Evolutionary conservation across 78 protist species (phyloP), one percentile per base, ranked within the genome.

Genomic region (Dictyostelium citrinum): DNA sequence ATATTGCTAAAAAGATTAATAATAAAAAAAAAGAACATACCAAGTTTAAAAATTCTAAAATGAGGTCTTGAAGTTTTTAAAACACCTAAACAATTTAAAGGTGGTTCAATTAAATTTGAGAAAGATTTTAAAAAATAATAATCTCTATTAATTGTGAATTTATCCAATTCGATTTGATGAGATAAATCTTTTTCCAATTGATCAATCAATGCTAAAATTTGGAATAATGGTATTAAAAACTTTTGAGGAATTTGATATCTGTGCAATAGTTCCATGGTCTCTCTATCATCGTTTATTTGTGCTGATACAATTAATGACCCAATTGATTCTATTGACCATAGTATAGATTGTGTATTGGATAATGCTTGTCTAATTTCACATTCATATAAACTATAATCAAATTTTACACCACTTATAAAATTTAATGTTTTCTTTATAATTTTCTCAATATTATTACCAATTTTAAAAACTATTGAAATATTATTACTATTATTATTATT

Each of bases 311-410:
- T 75, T 31, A 84, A 75, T 17, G 67, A 27, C 6, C 75, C 27
- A 49, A 84, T 20, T 2, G 76, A 71, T 74, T 84, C 91, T 27
- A 84, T 84, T 31, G 91, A 68, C 71, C 72, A 71, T 4, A 84
- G 49, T 3, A 84, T 11, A 9, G 82, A 78, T 75, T 84, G 83
- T 9, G 91, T 84, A 58, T 84, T 84, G 2, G 91, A 84, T 14
- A 84, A n/a, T 35, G 79, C 58, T 58, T 84, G 91, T 74, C 83
- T 71, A 14, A 84, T 75, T 75, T 84, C 91, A 17, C 83, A 84
- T 41, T 84, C 91, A 55, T 84, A 84, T n/a, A 75, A 39, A 58
- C 75, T 31, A 14, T 37, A 84, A 6, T 84, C 91, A 22, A 84
- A 20, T 14, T 77, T 35, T 5, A 84, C 61, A 58, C 91, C 91